Base-by-base conservation (phyloP, 1,139 yeast species). In the Candida gigantensis region DNA sequence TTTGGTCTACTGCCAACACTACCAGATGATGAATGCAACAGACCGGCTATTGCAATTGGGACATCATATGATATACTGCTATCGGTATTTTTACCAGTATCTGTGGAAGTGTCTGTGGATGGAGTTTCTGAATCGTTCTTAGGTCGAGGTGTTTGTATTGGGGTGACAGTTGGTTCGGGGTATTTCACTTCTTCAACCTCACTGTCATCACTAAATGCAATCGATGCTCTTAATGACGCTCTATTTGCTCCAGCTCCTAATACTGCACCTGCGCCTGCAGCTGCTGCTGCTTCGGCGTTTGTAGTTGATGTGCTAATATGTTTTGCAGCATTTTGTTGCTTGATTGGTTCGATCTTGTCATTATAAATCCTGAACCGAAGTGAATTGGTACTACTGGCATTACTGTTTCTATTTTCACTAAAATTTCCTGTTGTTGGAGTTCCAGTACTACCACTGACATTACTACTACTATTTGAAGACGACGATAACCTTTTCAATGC, bases 141-240 rank as follows among this genome's bases (percentile, higher is more conserved):
- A 3, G 12, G 34, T 28, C 36, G 23, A n/a, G 46, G 46, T 1
- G 46, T 43, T 9, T 36, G 39, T n/a, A 40, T 27, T 28, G 45
- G 45, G 2, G 46, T 37, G 5, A 42, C 24, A 10, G 43, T 44
- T 20, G 47, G 47, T 19, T 44, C 47, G 8, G 47, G 47, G 30
- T 38, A 43, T 13, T 35, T 37, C 10, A 34, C 26, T 17, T 37
- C 34, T 23, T 39, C 41, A 24, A 39, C 27, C 2, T 45, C 51
- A 4, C 52, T 45, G 32, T 53, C 58, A 35, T 48, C 49, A 31
- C 45, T 38, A 21, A 28, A 31, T 8, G 40, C 28, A 11, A 39
- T 12, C 4, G 41, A 39, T 16, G 37, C 41, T 14, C 40, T 21
- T 21, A 36, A 24, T 5, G 46, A 41, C 1, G 39, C 24, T 29